Conservation (phyloP, 1,139 yeast genomes). For the Nakaseomyces bracarensis region DNA sequence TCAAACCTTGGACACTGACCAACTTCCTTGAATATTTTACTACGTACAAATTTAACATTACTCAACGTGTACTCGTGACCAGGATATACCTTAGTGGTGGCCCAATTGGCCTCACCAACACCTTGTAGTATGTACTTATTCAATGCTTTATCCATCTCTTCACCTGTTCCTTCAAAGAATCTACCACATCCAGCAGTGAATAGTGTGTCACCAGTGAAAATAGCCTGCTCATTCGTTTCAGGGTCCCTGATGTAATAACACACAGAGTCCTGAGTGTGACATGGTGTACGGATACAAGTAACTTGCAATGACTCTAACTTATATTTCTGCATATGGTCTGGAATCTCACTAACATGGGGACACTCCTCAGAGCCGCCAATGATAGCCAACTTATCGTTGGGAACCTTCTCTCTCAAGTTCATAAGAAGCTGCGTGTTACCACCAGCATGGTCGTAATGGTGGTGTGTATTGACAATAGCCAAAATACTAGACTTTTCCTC, state of each 20-base stretch:
- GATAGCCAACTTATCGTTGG: slow-evolving; percentile 42
- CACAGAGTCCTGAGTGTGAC: slow-evolving; percentile 94
- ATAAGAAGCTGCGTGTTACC: slow-evolving; percentile 47
- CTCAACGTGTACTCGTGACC: slow-evolving; percentile 93
- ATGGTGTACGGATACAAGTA: slow-evolving; percentile 87
- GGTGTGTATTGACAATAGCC: slow-evolving; percentile 90
- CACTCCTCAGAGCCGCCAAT: slow-evolving; percentile 59
- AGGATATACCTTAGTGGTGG: slow-evolving; percentile 49
- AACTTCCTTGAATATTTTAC: slow-evolving; percentile 44
- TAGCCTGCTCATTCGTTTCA: slow-evolving; percentile 54
- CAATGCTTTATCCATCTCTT: slow-evolving; percentile 69
- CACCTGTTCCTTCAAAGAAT: slow-evolving; percentile 84
- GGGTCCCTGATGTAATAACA: slow-evolving; percentile 71
- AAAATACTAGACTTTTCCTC: slow-evolving; percentile 39
- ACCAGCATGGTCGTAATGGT: slow-evolving; percentile 89
- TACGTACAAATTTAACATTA: slow-evolving; percentile 64
- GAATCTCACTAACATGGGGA: slow-evolving; percentile 27
- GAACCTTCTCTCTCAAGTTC: slow-evolving; percentile 26
- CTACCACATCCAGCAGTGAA: slow-evolving; percentile 95
- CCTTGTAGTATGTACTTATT: slow-evolving; percentile 59
- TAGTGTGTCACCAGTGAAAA: slow-evolving; percentile 92
- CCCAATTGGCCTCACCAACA: slow-evolving; percentile 28
- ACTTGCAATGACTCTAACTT: slow-evolving; percentile 48
- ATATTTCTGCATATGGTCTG: slow-evolving; percentile 28
- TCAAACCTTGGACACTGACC: slow-evolving; percentile 44